These are phyloP conservation scores for Pseudogymnoascus sp. DNA, from an alignment of 2,329 filamentous ascomycete species.

Conservation along the genomic window DNA sequence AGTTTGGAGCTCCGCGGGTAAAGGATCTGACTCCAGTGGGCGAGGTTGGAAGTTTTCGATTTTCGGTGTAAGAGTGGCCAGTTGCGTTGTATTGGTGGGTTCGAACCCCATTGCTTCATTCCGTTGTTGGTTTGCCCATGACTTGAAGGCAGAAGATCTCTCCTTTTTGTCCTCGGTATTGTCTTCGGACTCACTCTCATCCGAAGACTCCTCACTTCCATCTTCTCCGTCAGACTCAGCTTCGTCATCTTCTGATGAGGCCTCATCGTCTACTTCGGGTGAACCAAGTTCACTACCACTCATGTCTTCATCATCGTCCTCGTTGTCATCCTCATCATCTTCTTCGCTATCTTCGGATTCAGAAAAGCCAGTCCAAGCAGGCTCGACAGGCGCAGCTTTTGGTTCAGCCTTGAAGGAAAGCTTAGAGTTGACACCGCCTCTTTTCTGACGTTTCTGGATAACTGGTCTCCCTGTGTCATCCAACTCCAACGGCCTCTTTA, in stretches of 20 bases:
- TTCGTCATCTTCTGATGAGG: constrained; percentile 8
- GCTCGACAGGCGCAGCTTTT: constrained; percentile 35
- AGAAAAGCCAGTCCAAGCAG: constrained; percentile 55
- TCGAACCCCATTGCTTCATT: constrained; percentile 71
- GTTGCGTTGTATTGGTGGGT: constrained; percentile 33
- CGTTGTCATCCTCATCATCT: constrained; percentile 17
- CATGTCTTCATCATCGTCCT: constrained; percentile 16
- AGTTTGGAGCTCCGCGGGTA: constrained; percentile 56
- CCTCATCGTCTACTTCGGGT: constrained; percentile 14
- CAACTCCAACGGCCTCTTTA: constrained; percentile 79
- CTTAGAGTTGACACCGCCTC: constrained; percentile 52
- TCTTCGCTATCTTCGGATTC: constrained; percentile 12
- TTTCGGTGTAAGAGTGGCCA: constrained; percentile 39
- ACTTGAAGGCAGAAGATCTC: constrained; percentile 69
- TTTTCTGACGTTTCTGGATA: constrained; percentile 72
- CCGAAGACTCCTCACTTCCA: constrained; percentile 19
- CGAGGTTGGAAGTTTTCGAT: constrained; percentile 58
- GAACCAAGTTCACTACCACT: constrained; percentile 16
- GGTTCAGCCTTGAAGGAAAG: constrained; percentile 30
- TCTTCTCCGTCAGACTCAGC: constrained; percentile 23
- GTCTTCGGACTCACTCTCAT: constrained; percentile 26
- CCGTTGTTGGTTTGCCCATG: constrained; percentile 80
- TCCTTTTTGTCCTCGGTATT: constrained; percentile 31
- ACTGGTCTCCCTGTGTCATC: constrained; percentile 69
- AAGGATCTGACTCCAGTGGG: constrained; percentile 59